Base-by-base conservation (phyloP, 345 rosid genomes). In the Rhodamnia rubescens region DNA sequence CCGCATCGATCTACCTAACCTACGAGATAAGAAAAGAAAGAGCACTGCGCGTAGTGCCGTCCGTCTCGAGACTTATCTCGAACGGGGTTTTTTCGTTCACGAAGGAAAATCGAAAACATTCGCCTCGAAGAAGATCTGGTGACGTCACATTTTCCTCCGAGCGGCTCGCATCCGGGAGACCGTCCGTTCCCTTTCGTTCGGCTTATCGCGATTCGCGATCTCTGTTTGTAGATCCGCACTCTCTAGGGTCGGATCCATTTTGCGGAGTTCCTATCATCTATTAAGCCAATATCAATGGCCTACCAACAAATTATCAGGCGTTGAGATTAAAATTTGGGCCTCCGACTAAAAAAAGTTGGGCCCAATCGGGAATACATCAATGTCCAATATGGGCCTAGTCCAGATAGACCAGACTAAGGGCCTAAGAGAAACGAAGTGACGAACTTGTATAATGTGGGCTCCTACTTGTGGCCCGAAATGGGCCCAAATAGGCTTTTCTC, bases 21-120 rank as follows among this genome's bases (percentile, higher is more conserved):
- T 7, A 0, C 47, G 1, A 18, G 47, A 36, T 36, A 69, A 32
- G 47, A 22, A 36, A 2, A 18, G 3, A 61, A 8, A 32, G 2
- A 5, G 42, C 12, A 4, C 12, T 36, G 49, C 49, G 11, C 9
- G 1, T 16, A n/a, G n/a, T n/a, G 8, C 3, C 0, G 13, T 18
- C 12, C 47, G 5, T 2, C 47, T 8, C 26, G 1, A 36, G 47
- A 9, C 13, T 36, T 36, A 36, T 32, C 47, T 36, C 15, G 10
- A 29, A 61, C 0, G 0, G 16, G 74, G 29, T 61, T 61, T 61
- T 5, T 2, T 16, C 21, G 6, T 53, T 53, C 54, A 5, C 54
- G 6, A 6, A 53, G 5, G 21, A 16, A 16, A 16, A 53, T 53
- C 7, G 54, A 53, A 53, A 53, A 16, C 4, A 16, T 13, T 53